A percentile compares a stretch with the other conserved stretches of the same genome.
Conservation (phyloP, 768 basidiomycete species). For the Rhizopogon vinicolor region DNA sequence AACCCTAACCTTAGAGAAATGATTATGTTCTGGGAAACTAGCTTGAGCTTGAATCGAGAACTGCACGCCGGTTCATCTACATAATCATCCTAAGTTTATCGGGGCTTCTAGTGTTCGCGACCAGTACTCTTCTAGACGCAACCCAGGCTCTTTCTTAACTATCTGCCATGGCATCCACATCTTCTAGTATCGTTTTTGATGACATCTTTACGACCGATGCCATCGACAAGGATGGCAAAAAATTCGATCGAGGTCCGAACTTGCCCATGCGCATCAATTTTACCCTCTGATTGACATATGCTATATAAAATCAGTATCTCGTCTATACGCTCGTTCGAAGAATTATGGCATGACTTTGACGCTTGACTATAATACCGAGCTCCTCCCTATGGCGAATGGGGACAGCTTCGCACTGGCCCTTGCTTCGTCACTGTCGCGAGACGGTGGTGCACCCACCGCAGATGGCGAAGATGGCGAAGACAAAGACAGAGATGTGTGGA, state of each 20-base stretch:
- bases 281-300: conserved; percentile 2
- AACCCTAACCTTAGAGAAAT: no score
- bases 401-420: conserved; percentile 84
- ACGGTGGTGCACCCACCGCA: conserved; percentile 40
- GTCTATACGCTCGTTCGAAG: conserved; percentile 84
- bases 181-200: conserved; percentile 84
- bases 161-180: conserved; percentile 43
- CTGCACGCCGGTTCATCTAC: no score
- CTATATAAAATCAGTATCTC: conserved; percentile 65
- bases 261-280: neutral
- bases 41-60: no score
- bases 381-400: conserved; percentile 67
- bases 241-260: conserved; percentile 87
- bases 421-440: conserved; percentile 68
- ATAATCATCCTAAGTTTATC: no score
- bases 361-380: conserved; percentile 90
- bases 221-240: conserved; percentile 92
- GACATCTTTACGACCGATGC: conserved; percentile 86
- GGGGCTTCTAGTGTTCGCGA: no score
- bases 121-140: no score
- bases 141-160: neutral
- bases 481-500: conserved; percentile 76
- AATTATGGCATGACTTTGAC: conserved; percentile 92
- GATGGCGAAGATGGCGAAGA: conserved; percentile 58
- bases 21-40: no score